Conservation (phyloP, 306 rosid genomes). For the Lathyrus sativus region DNA sequence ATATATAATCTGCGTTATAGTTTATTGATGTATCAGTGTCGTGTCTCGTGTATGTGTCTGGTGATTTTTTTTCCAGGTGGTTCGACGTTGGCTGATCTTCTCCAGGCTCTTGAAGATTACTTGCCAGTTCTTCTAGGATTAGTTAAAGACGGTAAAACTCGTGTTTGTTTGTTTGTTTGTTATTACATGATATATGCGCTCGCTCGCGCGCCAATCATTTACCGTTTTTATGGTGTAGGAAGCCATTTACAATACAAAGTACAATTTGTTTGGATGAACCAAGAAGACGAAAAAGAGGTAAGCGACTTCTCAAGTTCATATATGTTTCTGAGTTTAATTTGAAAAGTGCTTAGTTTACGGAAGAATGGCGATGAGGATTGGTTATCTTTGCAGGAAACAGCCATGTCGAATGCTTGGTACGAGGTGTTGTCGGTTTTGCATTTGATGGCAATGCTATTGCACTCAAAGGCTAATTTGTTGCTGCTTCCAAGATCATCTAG, state of each 20-base stretch:
- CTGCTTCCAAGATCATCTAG: conserved; percentile 93
- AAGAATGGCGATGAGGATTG: conserved; percentile 32
- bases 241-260: conserved; percentile 89
- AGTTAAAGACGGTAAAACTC: conserved; percentile 81
- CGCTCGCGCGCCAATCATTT: not conserved
- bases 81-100: conserved; percentile 87
- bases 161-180: conserved; percentile 11
- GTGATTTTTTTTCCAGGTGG: conserved; percentile 67
- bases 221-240: conserved; percentile 57
- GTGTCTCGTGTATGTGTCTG: conserved; percentile 17
- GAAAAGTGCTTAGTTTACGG: conserved; percentile 32
- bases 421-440: conserved; percentile 97
- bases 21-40: conserved; percentile 41
- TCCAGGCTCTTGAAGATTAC: conserved; percentile 87
- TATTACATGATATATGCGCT: conserved; percentile 30
- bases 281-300: conserved; percentile 97
- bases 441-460: conserved; percentile 84
- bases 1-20: conserved; percentile 18
- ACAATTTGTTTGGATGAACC: conserved; percentile 88
- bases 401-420: conserved; percentile 85
- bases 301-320: conserved; percentile 41
- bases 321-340: conserved; percentile 27
- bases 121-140: conserved; percentile 92
- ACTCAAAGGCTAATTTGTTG: conserved; percentile 85
- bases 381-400: conserved; percentile 75